Evolutionary conservation across 345 rosid species (phyloP).

Genomic region (Citrus australasica): DNA sequence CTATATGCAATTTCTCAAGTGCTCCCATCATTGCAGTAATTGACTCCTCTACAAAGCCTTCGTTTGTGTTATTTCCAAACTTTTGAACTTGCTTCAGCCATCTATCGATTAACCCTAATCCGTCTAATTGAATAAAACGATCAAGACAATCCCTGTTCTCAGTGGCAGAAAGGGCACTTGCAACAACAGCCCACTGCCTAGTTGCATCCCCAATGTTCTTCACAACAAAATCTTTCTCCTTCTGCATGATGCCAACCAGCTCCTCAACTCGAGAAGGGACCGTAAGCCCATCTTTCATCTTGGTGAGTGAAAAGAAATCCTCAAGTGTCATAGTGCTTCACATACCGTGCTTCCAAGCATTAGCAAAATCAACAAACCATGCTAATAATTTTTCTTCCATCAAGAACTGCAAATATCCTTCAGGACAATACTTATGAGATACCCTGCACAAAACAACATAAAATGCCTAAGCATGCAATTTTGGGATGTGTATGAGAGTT

Average conservation of each 20-base stretch:
- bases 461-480: constrained; percentile 7
- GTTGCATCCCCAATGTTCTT: constrained; percentile 69
- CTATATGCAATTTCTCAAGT: constrained; percentile 65
- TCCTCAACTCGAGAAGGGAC: constrained; percentile 73
- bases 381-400: constrained; percentile 32
- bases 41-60: constrained; percentile 62
- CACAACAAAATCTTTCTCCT: constrained; percentile 56
- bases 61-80: constrained; percentile 40
- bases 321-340: constrained; percentile 79
- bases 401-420: constrained; percentile 13
- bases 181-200: constrained; percentile 93
- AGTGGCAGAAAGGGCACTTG: constrained; percentile 72
- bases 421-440: constrained; percentile 6
- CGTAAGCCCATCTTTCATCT: constrained; percentile 90
- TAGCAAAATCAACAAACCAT: constrained; percentile 21
- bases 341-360: constrained; percentile 38
- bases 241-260: constrained; percentile 66
- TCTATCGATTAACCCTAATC: constrained; percentile 62
- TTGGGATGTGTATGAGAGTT: background rate
- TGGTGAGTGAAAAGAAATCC: constrained; percentile 84
- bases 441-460: constrained; percentile 29
- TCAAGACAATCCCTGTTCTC: constrained; percentile 86
- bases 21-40: constrained; percentile 68
- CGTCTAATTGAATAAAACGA: constrained; percentile 81
- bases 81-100: constrained; percentile 74